Evolutionary conservation across 2,329 filamentous ascomycete species (phyloP).

Genomic region (Cylindrodendrum hubeiense): DNA sequence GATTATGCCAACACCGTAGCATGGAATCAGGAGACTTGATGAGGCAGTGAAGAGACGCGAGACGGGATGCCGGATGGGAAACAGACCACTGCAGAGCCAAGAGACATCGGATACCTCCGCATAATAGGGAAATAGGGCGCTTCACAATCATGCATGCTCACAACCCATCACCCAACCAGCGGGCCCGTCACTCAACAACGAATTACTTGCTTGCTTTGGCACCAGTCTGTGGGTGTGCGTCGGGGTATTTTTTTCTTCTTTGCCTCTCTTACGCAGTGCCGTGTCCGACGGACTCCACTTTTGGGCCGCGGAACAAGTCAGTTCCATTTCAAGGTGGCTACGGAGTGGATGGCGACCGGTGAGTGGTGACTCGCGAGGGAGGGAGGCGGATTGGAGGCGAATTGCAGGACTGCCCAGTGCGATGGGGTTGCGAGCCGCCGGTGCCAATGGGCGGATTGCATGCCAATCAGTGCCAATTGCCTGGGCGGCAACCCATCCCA

Average conservation of each 20-base stretch:
- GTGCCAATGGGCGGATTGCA: not conserved
- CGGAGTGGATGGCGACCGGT: not conserved
- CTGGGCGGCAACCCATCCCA: not conserved
- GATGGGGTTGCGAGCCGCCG: slow-evolving; percentile 9
- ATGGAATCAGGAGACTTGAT: slow-evolving; percentile 15
- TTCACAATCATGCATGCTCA: not conserved
- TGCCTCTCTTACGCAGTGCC: not conserved
- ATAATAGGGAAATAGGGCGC: not conserved
- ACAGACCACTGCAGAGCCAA: not conserved
- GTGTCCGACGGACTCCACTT: not conserved
- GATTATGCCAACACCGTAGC: not conserved
- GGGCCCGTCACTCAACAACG: too few species aligned
- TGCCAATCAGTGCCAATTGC: slow-evolving; percentile 16
- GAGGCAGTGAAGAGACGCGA: not conserved
- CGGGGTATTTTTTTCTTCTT: not conserved
- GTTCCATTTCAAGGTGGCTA: not conserved
- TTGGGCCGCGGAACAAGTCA: not conserved
- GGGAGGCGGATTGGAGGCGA: not conserved
- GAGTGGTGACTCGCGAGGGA: not conserved
- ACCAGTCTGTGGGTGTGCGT: not conserved
- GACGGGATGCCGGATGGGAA: not conserved
- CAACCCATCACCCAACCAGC: not conserved
- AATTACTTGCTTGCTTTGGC: not conserved
- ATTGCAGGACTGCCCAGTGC: not conserved
- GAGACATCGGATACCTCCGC: not conserved